These are phyloP conservation scores for Stachybotrys chartarum DNA, from an alignment of 2,329 filamentous ascomycete species.

Conservation along the genomic window DNA sequence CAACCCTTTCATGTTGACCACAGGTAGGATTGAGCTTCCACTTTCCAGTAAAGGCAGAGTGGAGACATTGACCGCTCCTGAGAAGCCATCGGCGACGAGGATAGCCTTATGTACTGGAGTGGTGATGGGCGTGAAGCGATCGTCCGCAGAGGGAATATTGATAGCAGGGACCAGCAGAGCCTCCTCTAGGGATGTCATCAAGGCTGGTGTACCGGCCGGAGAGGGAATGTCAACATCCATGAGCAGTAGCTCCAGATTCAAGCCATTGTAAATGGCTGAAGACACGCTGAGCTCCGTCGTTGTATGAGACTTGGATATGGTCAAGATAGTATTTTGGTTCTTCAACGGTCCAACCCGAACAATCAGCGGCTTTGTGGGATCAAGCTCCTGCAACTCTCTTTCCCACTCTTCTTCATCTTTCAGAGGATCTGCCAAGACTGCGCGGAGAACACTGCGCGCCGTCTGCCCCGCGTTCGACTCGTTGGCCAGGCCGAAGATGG, in stretches of 20 bases:
- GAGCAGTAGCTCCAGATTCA: conserved; percentile 58
- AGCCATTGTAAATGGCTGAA: conserved; percentile 51
- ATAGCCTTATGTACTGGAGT: conserved; percentile 82
- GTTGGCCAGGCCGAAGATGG: conserved; percentile 42
- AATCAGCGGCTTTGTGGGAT: conserved; percentile 50
- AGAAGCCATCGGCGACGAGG: conserved; percentile 65
- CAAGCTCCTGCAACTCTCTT: conserved; percentile 45
- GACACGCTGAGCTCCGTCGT: conserved; percentile 56
- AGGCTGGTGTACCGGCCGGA: conserved; percentile 6
- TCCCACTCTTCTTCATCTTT: conserved; percentile 60
- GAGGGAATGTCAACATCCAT: conserved; percentile 36
- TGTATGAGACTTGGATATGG: conserved; percentile 24
- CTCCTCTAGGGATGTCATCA: conserved; percentile 47
- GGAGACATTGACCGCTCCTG: conserved; percentile 53
- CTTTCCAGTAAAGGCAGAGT: conserved; percentile 31
- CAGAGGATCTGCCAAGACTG: conserved; percentile 66
- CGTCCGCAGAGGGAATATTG: conserved; percentile 59
- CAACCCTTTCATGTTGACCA: conserved; percentile 49
- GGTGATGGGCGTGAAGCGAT: conserved; percentile 58
- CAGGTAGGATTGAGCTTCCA: conserved; percentile 40
- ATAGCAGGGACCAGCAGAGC: conserved; percentile 69
- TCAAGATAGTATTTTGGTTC: conserved; percentile 19
- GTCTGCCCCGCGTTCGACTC: conserved; percentile 32
- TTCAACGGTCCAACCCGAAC: conserved; percentile 42
- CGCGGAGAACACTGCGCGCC: conserved; percentile 58